Evolutionary conservation across 2,329 filamentous ascomycete species (phyloP).

Genomic region (Ceratocystis ficicola): DNA sequence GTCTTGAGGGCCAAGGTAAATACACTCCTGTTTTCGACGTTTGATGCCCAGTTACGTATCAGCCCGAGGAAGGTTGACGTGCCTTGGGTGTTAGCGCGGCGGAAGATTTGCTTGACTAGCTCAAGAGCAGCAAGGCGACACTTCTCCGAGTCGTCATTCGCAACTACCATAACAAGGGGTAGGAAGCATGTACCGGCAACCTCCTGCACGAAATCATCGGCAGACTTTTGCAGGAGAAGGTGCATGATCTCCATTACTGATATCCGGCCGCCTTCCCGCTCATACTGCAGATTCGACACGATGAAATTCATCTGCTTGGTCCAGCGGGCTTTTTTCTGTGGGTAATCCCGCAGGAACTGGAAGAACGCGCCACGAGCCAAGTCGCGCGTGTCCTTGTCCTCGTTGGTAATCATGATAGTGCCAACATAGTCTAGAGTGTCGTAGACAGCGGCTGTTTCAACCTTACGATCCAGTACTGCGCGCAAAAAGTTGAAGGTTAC

Average conservation of each 20-base stretch:
- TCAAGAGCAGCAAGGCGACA: slow-evolving; percentile 73
- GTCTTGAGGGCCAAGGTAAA: slow-evolving; percentile 64
- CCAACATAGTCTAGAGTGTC: slow-evolving; percentile 83
- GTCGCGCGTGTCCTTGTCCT: slow-evolving; percentile 77
- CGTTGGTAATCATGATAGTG: slow-evolving; percentile 89
- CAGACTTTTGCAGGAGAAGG: slow-evolving; percentile 72
- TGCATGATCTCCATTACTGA: slow-evolving; percentile 90
- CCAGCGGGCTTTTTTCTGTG: slow-evolving; percentile 81
- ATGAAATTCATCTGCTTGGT: slow-evolving; percentile 80
- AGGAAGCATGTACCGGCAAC: slow-evolving; percentile 72
- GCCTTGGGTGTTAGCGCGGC: slow-evolving; percentile 60
- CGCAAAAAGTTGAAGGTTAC: slow-evolving; percentile 91
- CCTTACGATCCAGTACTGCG: slow-evolving; percentile 69
- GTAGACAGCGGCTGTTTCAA: slow-evolving; percentile 79
- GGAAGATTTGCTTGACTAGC: slow-evolving; percentile 69
- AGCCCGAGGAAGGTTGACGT: slow-evolving; percentile 57
- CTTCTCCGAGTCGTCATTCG: slow-evolving; percentile 77
- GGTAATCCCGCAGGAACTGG: slow-evolving; percentile 89
- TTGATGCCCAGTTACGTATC: slow-evolving; percentile 60
- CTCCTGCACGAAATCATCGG: slow-evolving; percentile 70
- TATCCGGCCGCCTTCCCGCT: slow-evolving; percentile 73
- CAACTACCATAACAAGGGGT: slow-evolving; percentile 70
- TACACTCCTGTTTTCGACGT: slow-evolving; percentile 56
- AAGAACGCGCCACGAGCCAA: slow-evolving; percentile 81
- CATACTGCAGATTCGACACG: slow-evolving; percentile 80